Evolutionary conservation across 2,329 filamentous ascomycete genomes (phyloP).

Genomic region (Orbilia javanica): DNA sequence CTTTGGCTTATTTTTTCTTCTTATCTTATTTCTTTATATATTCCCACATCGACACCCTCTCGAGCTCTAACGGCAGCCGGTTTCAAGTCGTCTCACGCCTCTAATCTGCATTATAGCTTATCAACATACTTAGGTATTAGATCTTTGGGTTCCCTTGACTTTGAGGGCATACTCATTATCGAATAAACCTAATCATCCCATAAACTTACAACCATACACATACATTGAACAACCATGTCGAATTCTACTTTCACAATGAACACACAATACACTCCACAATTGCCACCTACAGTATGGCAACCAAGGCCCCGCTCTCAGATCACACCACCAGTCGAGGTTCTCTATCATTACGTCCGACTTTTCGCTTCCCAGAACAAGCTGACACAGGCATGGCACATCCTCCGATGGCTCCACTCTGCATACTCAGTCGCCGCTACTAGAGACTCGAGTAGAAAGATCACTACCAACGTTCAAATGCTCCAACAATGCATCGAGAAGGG

Average conservation of each 20-base stretch:
- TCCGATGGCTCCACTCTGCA: slow-evolving; percentile 54
- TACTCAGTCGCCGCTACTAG: slow-evolving; percentile 48
- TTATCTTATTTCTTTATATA: slow-evolving; percentile 44
- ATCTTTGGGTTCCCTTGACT: slow-evolving; percentile 56
- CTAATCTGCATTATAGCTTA: slow-evolving; percentile 35
- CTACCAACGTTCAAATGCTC: slow-evolving; percentile 54
- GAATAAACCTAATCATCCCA: not conserved
- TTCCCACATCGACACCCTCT: slow-evolving; percentile 7
- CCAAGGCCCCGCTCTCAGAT: slow-evolving; percentile 55
- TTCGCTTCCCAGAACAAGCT: slow-evolving; percentile 56
- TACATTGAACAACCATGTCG: slow-evolving; percentile 22
- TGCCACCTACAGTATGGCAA: slow-evolving; percentile 57
- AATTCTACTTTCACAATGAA: slow-evolving; percentile 34
- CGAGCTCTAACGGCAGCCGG: slow-evolving; percentile 35
- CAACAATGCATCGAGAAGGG: slow-evolving; percentile 58
- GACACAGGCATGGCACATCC: slow-evolving; percentile 51
- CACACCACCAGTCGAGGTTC: slow-evolving; percentile 52
- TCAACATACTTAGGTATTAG: slow-evolving; percentile 33
- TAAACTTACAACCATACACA: slow-evolving; percentile 2
- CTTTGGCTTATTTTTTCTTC: slow-evolving; percentile 36
- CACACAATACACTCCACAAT: slow-evolving; percentile 32
- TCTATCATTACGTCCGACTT: slow-evolving; percentile 57
- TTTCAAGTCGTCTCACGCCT: slow-evolving; percentile 41
- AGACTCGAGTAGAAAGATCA: slow-evolving; percentile 52
- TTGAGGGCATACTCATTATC: slow-evolving; percentile 47